These are phyloP conservation scores for Tubosaeta sp. DNA, from an alignment of 768 basidiomycete genomes.

Conservation along the genomic window DNA sequence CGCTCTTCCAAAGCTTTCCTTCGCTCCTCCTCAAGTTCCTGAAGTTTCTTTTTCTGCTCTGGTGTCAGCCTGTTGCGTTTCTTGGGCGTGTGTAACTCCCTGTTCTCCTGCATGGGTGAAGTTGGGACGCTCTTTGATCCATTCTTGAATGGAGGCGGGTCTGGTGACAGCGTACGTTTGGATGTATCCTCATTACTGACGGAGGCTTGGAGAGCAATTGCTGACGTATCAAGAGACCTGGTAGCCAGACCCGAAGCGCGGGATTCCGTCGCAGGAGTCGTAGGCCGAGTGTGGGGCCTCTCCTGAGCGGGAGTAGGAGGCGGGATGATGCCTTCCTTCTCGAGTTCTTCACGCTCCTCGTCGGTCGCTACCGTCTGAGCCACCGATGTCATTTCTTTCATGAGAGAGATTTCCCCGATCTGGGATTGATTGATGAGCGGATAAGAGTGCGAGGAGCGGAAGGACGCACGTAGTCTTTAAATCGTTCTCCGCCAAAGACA, in stretches of 20 bases:
- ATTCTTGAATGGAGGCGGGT: conserved; percentile 15
- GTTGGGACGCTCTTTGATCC: conserved; percentile 22
- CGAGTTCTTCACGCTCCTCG: conserved; percentile 87
- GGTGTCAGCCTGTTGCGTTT: conserved; percentile 56
- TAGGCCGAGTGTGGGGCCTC: conserved; percentile 12
- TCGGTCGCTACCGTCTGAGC: conserved; percentile 87
- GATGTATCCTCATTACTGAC: conserved; percentile 16
- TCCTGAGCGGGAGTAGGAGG: conserved; percentile 16
- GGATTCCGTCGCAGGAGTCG: conserved; percentile 13
- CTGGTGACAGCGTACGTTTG: conserved; percentile 11
- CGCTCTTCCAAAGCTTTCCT: conserved; percentile 76
- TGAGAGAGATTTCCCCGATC: conserved; percentile 96
- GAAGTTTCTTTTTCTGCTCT: conserved; percentile 82
- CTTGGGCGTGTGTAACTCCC: conserved; percentile 29
- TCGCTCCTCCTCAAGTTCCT: conserved; percentile 77
- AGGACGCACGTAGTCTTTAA: conserved; percentile 76
- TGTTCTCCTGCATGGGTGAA: conserved; percentile 33
- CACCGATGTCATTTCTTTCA: conserved; percentile 88
- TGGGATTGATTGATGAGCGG: conserved; percentile 28
- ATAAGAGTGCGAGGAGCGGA: neutral
- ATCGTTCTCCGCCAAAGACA: conserved; percentile 93
- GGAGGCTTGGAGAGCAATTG: conserved; percentile 17
- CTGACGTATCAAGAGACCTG: conserved; percentile 11
- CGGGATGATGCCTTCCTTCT: conserved; percentile 54
- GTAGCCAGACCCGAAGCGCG: conserved; percentile 4